Evolutionary conservation across 768 basidiomycete species (phyloP), one percentile per base, ranked within the genome.

Genomic region (Leccinum uliginosum): DNA sequence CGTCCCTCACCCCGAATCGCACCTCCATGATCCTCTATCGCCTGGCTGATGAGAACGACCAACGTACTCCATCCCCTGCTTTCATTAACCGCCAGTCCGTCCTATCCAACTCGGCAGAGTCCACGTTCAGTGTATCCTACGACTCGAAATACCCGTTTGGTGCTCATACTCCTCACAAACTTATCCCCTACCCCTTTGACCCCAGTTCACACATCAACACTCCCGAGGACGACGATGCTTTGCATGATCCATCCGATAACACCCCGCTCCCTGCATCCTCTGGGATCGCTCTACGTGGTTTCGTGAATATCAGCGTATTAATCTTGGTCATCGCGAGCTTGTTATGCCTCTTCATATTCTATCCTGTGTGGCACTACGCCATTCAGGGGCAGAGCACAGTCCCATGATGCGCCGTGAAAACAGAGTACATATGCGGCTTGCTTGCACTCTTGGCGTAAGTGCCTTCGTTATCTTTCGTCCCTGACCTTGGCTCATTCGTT

Each of bases 311-410:
- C 51, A 73, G 80, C 27, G 81, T 90, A 50, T 76, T 98, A 24
- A 0, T 86, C 34, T 1, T 85, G 19, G 77, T 97, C 61, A 73
- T 90, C 15, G 23, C 71, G 26, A 82, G 76, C 5, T 72, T 97
- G 57, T 71, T 97, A 53, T 72, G 72, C 35, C 80, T 97, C 8
- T 97, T 96, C 71, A 83, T 91, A 51, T 83, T 85, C 43, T 95
- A 91, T 67, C 94, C 95, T 3, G 81, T 96, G 62, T 67, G 84
- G 62, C 75, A 62, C 57, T 64, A 51, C 26, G 2, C 43, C 9
- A 14, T 58, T 4, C 40, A 54, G n/a, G 45, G 23, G 1, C 24
- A 65, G n/a, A 26, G 19, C 6, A 34, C 34, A n/a, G 26, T 51
- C n/a, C 30, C 26, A 32, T 67, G 57, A 66, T 26, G n/a, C 23